Conservation (phyloP, 306 rosid species). For the Elaeagnus macrophylla region DNA sequence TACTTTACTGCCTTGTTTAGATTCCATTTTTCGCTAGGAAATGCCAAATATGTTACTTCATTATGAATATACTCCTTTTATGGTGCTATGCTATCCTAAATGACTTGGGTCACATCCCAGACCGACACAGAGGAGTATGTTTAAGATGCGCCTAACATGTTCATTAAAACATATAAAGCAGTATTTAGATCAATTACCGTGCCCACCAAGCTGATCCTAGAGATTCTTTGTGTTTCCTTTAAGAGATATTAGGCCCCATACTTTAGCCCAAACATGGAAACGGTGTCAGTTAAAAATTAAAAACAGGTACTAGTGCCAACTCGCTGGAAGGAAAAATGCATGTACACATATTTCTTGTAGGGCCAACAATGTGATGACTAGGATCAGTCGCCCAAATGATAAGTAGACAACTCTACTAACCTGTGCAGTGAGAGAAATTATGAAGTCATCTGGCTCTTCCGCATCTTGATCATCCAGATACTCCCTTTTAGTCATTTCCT, state of each 20-base stretch:
- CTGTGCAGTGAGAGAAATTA: conserved; percentile 89
- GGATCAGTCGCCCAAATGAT: background rate
- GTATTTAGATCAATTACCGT: background rate
- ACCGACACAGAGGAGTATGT: too few relatives aligned
- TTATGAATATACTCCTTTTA: too few relatives aligned
- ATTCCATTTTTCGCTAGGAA: background rate
- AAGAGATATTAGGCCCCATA: background rate
- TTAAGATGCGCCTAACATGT: too few relatives aligned
- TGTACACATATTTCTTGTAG: background rate
- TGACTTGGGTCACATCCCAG: too few relatives aligned
- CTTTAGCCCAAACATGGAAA: background rate
- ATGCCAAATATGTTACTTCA: background rate
- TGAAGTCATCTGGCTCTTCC: conserved; percentile 96
- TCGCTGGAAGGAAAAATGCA: background rate
- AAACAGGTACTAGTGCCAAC: background rate
- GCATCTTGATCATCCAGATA: conserved; percentile 97
- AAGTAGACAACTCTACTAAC: conserved; percentile 30
- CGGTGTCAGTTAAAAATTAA: background rate
- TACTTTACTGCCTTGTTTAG: background rate
- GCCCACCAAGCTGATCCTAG: background rate
- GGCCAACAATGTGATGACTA: background rate
- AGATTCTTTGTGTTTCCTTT: background rate
- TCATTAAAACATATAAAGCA: background rate
- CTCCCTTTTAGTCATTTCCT: conserved; percentile 89
- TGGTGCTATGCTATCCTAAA: too few relatives aligned